Evolutionary conservation across 345 rosid species (phyloP), one percentile per base, ranked within the genome.

Genomic region (Firmiana major): DNA sequence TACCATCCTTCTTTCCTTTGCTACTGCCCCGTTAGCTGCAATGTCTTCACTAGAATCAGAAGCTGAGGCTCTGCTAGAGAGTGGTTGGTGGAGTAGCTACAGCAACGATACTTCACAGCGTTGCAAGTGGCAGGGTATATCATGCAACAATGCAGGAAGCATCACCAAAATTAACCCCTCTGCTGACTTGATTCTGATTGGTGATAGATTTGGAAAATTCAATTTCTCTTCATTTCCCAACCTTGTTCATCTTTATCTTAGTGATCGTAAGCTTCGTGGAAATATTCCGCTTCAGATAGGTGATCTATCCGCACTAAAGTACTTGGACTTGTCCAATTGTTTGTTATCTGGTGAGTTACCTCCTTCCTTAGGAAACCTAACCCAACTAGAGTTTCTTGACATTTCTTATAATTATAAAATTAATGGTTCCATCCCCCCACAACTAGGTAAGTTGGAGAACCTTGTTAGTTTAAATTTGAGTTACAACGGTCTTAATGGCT

Each of bases 181-280:
- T 45, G 54, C 4, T 22, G 2, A 43, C 53, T 0, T 9, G 34
- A 40, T 43, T 22, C 7, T 10, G 17, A 53, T 67, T 43, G 53
- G 51, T 5, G 31, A 67, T 67, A 67, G 54, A 6, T 67, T 67
- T 67, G 53, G 54, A 22, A 42, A 67, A 3, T 7, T 65, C 15
- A 65, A 65, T 38, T 65, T 65, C 43, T 65, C 70, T 65, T 16
- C 46, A 3, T 65, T 65, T 40, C 70, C 70, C 9, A 65, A 65
- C n/a, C 70, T 65, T 46, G 22, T 24, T 57, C 22, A 2, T 48
- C 73, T 69, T 6, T 40, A 69, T 46, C 73, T 69, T 26, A 69
- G 73, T 2, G 0, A 2, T 26, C 7, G 22, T 24, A 0, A 0
- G 26, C 15, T 46, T 48, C 38, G 21, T 48, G 51, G 49, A 66